phyloP scores from a whole-genome alignment of 78 protist species.

The Monocercomonoides exilis region DNA sequence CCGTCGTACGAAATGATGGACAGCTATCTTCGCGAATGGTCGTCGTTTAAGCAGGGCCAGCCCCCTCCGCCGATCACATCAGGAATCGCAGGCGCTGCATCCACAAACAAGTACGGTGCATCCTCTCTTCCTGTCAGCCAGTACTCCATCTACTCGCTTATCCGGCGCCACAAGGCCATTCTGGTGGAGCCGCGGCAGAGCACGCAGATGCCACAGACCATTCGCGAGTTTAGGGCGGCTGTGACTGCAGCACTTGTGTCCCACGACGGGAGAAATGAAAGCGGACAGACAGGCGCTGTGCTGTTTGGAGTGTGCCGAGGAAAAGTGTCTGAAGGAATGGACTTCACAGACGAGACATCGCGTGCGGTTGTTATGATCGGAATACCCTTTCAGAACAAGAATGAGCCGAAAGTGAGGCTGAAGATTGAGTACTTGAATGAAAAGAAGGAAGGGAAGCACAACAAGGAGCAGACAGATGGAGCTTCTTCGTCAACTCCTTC shows the following conservation, averaged over 20 bases:
- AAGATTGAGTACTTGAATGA: not conserved
- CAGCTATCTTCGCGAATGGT: not conserved
- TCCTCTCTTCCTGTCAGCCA: not conserved
- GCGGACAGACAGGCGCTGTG: conserved; percentile 8
- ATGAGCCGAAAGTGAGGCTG: not conserved
- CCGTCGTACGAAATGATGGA: not conserved
- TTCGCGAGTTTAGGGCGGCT: not conserved
- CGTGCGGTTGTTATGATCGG: conserved; percentile 9
- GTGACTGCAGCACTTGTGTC: not conserved
- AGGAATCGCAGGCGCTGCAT: not conserved
- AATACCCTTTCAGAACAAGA: not conserved
- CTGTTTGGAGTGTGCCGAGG: conserved; percentile 1
- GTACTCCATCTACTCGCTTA: not conserved
- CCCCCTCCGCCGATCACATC: too few relatives aligned
- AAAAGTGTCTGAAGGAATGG: not conserved
- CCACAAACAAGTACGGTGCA: not conserved
- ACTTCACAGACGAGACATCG: conserved; percentile 8
- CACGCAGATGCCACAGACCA: not conserved
- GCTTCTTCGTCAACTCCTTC: too few relatives aligned
- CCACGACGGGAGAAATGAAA: too few relatives aligned
- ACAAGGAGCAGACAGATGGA: not conserved
- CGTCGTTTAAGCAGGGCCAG: not conserved
- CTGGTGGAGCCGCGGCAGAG: not conserved
- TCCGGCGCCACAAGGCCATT: not conserved
- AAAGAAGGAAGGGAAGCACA: not conserved